Base-by-base conservation (phyloP, 2,329 filamentous ascomycete genomes). In the Coniella lustricola region DNA sequence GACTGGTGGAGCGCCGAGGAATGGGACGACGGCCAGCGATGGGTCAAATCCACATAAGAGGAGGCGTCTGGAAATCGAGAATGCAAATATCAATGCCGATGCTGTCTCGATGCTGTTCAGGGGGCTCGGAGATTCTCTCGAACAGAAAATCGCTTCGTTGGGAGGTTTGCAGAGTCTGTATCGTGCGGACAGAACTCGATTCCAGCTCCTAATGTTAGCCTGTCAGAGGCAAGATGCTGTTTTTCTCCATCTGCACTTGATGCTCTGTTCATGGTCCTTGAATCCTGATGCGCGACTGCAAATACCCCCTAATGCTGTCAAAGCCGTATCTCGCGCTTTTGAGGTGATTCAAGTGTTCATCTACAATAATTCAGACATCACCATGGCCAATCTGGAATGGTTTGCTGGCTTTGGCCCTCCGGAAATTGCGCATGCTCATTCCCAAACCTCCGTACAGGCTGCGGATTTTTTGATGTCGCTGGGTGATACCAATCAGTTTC, bases 171-270 rank as follows among this genome's bases (percentile, higher is more conserved):
- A 33, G 20, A 16, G 20, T 25, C 54, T 62, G 17, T 61, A 62
- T 46, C 54, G 43, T 34, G 56, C 73, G 2, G 77, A 77, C 51
- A 57, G 60, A 38, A 67, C 67, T 20, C 72, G 84, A 25, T 67
- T 80, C 31, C 54, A 61, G n/a, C 68, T 85, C 7, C 65, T 90
- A 12, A 58, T 55, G 21, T 67, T 77, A 20, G 84, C 85, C 1
- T 84, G 80, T 54, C 37, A 53, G 2, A 56, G 60, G 0, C 62
- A 72, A 4, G 86, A 90, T 60, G 53, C 68, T 40, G 79, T 85
- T 58, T 90, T 84, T 59, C 56, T 89, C 43, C 69, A 74, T 5
- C 60, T 86, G 12, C 84, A 87, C 59, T 83, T 87, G 58, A 51
- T 84, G 2, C 82, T 79, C 60, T 85, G 81, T 58, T 58, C 75